Evolutionary conservation across 2,329 filamentous ascomycete species (phyloP), one percentile per base, ranked within the genome.

Genomic region (Coniochaeta sp.): DNA sequence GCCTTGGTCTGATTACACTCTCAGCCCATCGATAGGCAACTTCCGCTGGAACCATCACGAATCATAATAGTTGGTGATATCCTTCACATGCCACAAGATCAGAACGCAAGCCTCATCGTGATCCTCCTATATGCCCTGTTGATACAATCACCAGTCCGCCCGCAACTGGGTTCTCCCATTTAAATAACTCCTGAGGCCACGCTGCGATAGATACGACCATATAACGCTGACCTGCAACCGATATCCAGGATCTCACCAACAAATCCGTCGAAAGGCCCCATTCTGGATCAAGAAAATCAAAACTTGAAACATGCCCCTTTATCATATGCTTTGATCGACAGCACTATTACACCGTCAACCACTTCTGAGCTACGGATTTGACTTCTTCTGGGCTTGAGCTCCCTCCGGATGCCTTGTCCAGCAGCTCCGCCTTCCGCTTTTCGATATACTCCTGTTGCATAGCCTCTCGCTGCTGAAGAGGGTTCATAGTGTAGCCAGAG

Each of bases 381-480:
- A 74, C 70, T 22, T 57, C 54, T 9, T 57, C 54, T 7, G 54
- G 71, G 69, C 61, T 74, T 19, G 31, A 34, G 31, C 70, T 1
- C 71, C 72, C 68, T 9, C 74, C 74, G 8, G 73, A 70, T 3
- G 75, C 74, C 61, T 75, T 76, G 52, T 67, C 71, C 7, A 81
- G 64, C 34, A 80, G 68, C 47, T 76, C 75, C 9, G 74, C 74
- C 56, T 76, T 73, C 59, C 77, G 72, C 55, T 74, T 67, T 59
- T 82, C 77, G 43, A 76, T 71, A 22, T 73, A 71, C 64, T 79
- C 73, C 63, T 75, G 76, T 62, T 79, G 76, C 73, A 79, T 76
- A 6, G 74, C 75, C 64, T 81, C 79, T 34, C 75, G 72, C 62
- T 81, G 77, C 64, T 80, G 75, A 12, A 79, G 70, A n/a, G 79